Base-by-base conservation (phyloP, 2,329 filamentous ascomycete genomes). In the Dothistroma pini region DNA sequence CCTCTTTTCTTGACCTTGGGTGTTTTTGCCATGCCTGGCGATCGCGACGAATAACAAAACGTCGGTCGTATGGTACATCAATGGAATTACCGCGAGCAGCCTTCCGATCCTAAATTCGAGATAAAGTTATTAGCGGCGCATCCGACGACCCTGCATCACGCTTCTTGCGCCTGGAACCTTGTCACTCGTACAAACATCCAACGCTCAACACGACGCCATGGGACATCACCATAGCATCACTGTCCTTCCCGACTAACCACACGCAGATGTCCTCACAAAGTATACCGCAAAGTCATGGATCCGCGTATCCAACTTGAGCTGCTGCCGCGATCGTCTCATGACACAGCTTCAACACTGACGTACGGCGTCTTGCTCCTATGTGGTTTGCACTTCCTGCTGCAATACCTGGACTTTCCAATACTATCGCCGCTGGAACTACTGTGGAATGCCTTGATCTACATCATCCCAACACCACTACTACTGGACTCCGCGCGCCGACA, bases 401-500 rank as follows among this genome's bases (percentile, higher is more conserved):
- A 65, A 34, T 70, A 71, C 59, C 66, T 74, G 57, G 67, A 73
- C 59, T 52, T 69, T 44, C 62, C 71, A 3, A 56, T 78, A 22
- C 67, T 80, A 5, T 72, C 76, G 65, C 68, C 81, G 68, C 71
- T 78, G 60, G 77, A 81, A 66, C 71, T 86, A 56, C 70, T 86
- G 41, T 90, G 88, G 87, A 83, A 89, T 75, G 72, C 74, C 29
- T 62, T 88, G 32, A 81, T 90, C 58, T 79, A 80, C 64, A 54
- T 83, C 34, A 80, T 82, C 14, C 89, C 89, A 1, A 78, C 81
- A 16, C 75, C 77, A 29, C 69, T 89, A 0, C 74, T 90, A 38
- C 82, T 85, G 75, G 76, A 81, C 57, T 64, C 87, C 66, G 83
- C 87, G 71, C 69, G 66, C 60, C 59, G 66, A 64, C 66, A 63